Percentiles rank a stretch among this genome's conserved stretches.
phyloP scores from a whole-genome alignment of 139 green algal species.

The Haematococcus sp. region DNA sequence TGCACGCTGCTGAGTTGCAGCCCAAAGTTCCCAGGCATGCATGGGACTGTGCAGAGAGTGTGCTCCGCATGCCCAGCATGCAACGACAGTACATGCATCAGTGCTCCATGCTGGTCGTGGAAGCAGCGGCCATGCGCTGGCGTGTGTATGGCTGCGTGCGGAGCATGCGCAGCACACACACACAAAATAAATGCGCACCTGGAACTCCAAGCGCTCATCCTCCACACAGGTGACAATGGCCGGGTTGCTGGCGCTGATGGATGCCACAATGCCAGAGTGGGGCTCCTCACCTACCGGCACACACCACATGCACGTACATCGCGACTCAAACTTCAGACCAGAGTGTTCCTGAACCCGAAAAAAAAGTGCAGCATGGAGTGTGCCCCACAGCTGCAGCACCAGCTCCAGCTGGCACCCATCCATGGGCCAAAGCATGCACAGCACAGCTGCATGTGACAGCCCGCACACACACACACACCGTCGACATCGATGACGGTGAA shows the following conservation, averaged over 20 bases:
- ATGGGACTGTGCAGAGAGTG: no score
- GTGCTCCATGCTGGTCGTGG: no score
- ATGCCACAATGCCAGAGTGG: constrained; percentile 90
- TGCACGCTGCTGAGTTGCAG: no score
- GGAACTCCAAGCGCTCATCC: constrained; percentile 96
- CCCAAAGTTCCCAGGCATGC: no score
- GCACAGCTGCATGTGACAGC: not conserved
- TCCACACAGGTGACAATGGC: constrained; percentile 95
- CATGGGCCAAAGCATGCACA: not conserved
- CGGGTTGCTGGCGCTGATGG: constrained; percentile 65
- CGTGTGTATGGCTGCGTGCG: no score
- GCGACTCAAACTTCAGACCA: not conserved
- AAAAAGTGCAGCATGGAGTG: not conserved
- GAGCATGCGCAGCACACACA: not conserved
- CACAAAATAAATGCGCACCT: constrained; percentile 52
- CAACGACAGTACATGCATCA: no score
- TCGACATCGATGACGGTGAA: constrained; percentile 90
- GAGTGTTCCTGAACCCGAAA: no score
- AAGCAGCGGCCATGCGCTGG: no score
- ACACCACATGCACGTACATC: not conserved
- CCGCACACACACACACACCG: constrained; percentile 51
- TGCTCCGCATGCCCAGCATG: no score
- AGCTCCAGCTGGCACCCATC: no score
- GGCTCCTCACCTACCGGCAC: constrained; percentile 75
- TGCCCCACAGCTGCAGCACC: not conserved